Evolutionary conservation across 2,329 filamentous ascomycete genomes (phyloP).

Genomic region (Apiospora saccharicola): DNA sequence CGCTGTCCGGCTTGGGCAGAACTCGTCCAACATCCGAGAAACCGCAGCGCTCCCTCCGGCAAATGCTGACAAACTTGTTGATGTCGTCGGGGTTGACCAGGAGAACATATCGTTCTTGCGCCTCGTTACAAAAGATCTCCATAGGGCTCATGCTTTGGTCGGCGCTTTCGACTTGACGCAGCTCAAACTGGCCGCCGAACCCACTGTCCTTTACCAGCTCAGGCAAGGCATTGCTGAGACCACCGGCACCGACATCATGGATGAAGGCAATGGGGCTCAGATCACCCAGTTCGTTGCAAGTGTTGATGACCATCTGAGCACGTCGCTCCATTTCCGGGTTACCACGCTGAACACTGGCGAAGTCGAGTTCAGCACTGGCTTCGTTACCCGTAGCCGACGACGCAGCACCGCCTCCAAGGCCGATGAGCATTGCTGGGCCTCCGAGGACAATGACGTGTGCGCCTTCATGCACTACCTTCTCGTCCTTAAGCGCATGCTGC

Average conservation of each 20-base stretch:
- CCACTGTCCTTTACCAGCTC: slow-evolving; percentile 81
- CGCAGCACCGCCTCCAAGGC: slow-evolving; percentile 91
- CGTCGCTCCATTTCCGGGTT: slow-evolving; percentile 96
- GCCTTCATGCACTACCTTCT: slow-evolving; percentile 80
- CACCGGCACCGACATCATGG: slow-evolving; percentile 95
- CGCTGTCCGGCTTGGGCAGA: slow-evolving; percentile 64
- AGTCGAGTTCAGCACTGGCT: slow-evolving; percentile 90
- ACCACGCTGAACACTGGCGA: slow-evolving; percentile 94
- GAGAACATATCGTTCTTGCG: slow-evolving; percentile 95
- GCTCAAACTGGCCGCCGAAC: slow-evolving; percentile 88
- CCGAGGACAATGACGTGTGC: slow-evolving; percentile 87
- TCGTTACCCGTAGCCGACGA: slow-evolving; percentile 90
- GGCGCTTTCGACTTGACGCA: slow-evolving; percentile 91
- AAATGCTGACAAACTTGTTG: slow-evolving; percentile 76
- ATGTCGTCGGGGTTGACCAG: slow-evolving; percentile 83
- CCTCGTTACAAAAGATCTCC: slow-evolving; percentile 98
- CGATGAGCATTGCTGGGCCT: slow-evolving; percentile 97
- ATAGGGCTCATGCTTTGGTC: slow-evolving; percentile 93
- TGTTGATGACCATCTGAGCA: slow-evolving; percentile 98
- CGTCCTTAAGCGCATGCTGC: slow-evolving; percentile 87
- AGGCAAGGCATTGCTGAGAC: slow-evolving; percentile 76
- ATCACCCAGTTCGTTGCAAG: slow-evolving; percentile 83
- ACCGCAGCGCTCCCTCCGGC: slow-evolving; percentile 82
- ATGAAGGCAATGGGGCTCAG: slow-evolving; percentile 95
- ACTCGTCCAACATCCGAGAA: slow-evolving; percentile 91